Evolutionary conservation across 1,284 basidiomycete species (phyloP).

Genomic region (Moesziomyces parantarcticus): DNA sequence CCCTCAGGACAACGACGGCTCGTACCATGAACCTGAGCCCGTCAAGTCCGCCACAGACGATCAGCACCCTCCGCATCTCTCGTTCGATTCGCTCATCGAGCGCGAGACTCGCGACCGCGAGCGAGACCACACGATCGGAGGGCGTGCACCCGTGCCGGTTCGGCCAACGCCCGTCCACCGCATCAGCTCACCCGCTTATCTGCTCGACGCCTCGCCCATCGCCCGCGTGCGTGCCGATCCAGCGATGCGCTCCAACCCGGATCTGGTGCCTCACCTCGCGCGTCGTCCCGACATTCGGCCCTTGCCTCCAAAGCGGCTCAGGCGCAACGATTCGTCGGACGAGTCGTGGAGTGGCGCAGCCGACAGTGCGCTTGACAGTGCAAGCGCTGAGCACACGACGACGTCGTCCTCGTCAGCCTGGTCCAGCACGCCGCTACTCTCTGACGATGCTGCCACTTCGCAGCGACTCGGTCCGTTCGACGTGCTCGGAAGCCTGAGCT

Average conservation of each 20-base stretch:
- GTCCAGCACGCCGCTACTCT: slow-evolving; percentile 24
- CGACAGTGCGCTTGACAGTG: slow-evolving; percentile 10
- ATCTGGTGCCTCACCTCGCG: slow-evolving; percentile 17
- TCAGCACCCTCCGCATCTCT: slow-evolving; percentile 1
- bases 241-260: slow-evolving; percentile 34
- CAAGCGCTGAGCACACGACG: background rate
- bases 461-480: slow-evolving; percentile 20
- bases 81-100: slow-evolving; percentile 39
- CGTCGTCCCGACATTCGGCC: slow-evolving; percentile 36
- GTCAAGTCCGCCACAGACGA: background rate
- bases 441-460: slow-evolving; percentile 10
- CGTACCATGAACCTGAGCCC: background rate
- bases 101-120: slow-evolving; percentile 40
- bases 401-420: slow-evolving; percentile 14
- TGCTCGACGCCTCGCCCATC: slow-evolving; percentile 43
- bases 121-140: slow-evolving; percentile 13
- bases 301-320: slow-evolving; percentile 9
- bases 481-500: slow-evolving; percentile 26
- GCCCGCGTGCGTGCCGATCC: slow-evolving; percentile 20
- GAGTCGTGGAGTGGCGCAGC: slow-evolving; percentile 4
- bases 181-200: slow-evolving; percentile 44
- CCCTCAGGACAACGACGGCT: background rate
- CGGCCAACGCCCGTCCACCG: slow-evolving; percentile 33
- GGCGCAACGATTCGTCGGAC: slow-evolving; percentile 13
- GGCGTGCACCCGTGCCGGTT: slow-evolving; percentile 10